A percentile compares a stretch with the other conserved stretches of the same genome.
phyloP scores from a whole-genome alignment of 1,139 yeast species.

The Yamadazyma siamensis region DNA sequence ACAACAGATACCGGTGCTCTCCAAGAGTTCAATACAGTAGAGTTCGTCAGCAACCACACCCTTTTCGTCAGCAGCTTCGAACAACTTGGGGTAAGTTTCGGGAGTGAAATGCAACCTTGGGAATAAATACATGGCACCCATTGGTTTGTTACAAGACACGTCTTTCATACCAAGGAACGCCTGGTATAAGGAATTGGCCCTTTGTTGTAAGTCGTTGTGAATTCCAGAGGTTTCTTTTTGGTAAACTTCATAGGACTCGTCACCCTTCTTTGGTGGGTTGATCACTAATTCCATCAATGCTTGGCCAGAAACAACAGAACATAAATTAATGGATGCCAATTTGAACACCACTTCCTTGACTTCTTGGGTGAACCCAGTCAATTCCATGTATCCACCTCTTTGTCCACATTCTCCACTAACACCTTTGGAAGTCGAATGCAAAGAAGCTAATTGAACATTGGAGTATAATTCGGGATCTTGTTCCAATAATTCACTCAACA shows the following conservation, averaged over 20 bases:
- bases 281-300: slow-evolving; percentile 90
- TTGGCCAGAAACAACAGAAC: slow-evolving; percentile 95
- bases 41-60: slow-evolving; percentile 74
- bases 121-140: slow-evolving; percentile 97
- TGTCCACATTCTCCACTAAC: slow-evolving; percentile 98
- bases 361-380: slow-evolving; percentile 72
- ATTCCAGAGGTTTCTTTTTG: slow-evolving; percentile 58
- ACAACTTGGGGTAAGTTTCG: slow-evolving; percentile 46
- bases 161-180: slow-evolving; percentile 80
- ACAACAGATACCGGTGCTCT: slow-evolving; percentile 92
- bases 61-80: slow-evolving; percentile 52
- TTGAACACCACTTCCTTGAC: slow-evolving; percentile 72
- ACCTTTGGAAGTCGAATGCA: slow-evolving; percentile 96
- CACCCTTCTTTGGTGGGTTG: slow-evolving; percentile 81
- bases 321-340: slow-evolving; percentile 82
- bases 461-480: slow-evolving; percentile 53
- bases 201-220: slow-evolving; percentile 55
- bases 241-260: slow-evolving; percentile 68
- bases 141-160: slow-evolving; percentile 78
- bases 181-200: slow-evolving; percentile 62
- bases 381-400: slow-evolving; percentile 98
- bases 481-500: slow-evolving; percentile 58
- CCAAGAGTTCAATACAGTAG: slow-evolving; percentile 79
- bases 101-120: slow-evolving; percentile 68
- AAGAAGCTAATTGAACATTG: slow-evolving; percentile 82